Evolutionary conservation across 306 rosid species (phyloP), one percentile per base, ranked within the genome.

Genomic region (Coriaria nepalensis): DNA sequence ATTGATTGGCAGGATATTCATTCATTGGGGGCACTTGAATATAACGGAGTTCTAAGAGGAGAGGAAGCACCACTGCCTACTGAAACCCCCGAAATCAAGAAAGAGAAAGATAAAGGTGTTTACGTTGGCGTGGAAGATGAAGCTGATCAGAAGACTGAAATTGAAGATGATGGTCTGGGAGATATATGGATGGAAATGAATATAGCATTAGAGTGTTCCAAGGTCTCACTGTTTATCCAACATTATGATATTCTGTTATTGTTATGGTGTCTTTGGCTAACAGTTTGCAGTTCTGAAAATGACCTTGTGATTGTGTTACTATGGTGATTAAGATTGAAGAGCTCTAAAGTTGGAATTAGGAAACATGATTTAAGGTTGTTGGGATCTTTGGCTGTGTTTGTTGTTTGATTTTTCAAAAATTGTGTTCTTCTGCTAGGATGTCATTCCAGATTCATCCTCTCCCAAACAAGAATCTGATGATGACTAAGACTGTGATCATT

Each of bases 141-240:
- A 36, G 73, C 51, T n/a, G 47, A 63, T 56, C 49, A 57, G 10
- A 37, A 51, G 50, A 60, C n/a, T 42, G 67, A 62, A 29, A 14
- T 45, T 9, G 68, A 52, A 67, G 92, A 79, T 44, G 95, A 81
- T 33, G 95, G 79, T 34, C 68, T 85, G 8, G 78, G 49, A 2
- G 93, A 90, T 61, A 76, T 82, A 36, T 90, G 98, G 98, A 82
- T 66, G 57, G 95, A 90, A 53, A 73, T 85, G 94, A 68, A 86
- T 10, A 73, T 85, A 87, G 79, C 78, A 0, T 65, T 85, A 50
- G 95, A 90, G 67, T 57, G 68, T 61, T 71, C 92, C 52, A 85
- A 85, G 71, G 98, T 90, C 77, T 47, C 10, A n/a, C 14, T 20
- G 10, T 12, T 37, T 29, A 29, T 20, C 29, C 29, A 20, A 20